Conservation (phyloP, 202 grass and related monocot genomes). For the Elaeis oleifera region DNA sequence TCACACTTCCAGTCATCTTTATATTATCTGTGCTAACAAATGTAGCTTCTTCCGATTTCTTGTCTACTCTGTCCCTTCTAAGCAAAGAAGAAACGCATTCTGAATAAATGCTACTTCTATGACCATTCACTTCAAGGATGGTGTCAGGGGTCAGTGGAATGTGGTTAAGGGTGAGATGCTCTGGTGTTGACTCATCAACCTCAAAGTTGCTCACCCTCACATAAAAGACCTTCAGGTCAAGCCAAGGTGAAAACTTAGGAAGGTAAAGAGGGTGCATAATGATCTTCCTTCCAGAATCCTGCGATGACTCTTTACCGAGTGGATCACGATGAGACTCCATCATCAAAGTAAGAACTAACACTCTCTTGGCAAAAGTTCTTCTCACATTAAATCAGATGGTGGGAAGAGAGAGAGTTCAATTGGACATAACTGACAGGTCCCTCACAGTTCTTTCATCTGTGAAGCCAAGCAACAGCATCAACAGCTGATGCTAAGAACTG, state of each 20-base stretch:
- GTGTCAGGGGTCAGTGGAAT: conserved; percentile 70
- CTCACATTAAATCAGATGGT: background rate
- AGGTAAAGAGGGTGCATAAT: conserved; percentile 78
- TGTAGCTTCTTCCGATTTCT: conserved; percentile 65
- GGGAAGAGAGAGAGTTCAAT: background rate
- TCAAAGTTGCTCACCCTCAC: conserved; percentile 60
- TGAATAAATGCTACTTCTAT: conserved; percentile 67
- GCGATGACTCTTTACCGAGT: conserved; percentile 9
- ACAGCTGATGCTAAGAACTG: no score
- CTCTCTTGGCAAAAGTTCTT: conserved; percentile 3
- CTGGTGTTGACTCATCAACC: conserved; percentile 48
- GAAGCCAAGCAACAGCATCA: no score
- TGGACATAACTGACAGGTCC: background rate
- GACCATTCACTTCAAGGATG: conserved; percentile 71
- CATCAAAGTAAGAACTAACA: background rate
- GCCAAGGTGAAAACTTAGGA: conserved; percentile 72
- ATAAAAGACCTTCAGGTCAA: conserved; percentile 78
- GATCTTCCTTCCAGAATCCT: conserved; percentile 59
- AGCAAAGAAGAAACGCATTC: conserved; percentile 71
- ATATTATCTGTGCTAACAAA: conserved; percentile 79
- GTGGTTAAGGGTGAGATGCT: conserved; percentile 67
- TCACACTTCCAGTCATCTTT: conserved; percentile 73
- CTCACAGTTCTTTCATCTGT: background rate
- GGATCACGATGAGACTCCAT: conserved; percentile 11
- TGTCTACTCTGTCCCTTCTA: conserved; percentile 67